Evolutionary conservation across 345 rosid species (phyloP).

Genomic region (Geranium rotundifolium): DNA sequence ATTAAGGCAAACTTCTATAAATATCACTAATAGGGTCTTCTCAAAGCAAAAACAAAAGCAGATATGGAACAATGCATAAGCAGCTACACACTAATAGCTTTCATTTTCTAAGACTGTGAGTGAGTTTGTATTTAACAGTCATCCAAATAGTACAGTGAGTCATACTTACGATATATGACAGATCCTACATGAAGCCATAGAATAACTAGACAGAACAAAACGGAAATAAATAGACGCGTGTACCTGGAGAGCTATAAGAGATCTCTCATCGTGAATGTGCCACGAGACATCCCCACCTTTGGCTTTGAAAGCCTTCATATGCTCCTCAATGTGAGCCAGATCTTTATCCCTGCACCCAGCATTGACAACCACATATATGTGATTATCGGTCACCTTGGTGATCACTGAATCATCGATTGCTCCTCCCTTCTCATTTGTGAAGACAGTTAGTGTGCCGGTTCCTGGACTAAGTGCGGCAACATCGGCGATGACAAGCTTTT

Average conservation of each 20-base stretch:
- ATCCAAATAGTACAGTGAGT: too few relatives aligned
- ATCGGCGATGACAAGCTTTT: constrained; percentile 87
- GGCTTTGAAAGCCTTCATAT: constrained; percentile 82
- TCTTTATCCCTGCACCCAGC: constrained; percentile 99
- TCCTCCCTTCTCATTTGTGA: constrained; percentile 92
- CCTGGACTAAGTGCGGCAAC: constrained; percentile 74
- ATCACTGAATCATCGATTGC: constrained; percentile 95
- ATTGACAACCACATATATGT: constrained; percentile 85
- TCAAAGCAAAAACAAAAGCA: too few relatives aligned
- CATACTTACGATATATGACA: too few relatives aligned
- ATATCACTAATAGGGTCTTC: too few relatives aligned
- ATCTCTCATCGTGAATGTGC: constrained; percentile 97
- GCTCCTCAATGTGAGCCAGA: constrained; percentile 91
- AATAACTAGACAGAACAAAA: neutral
- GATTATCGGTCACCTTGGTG: constrained; percentile 72
- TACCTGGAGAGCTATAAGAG: constrained; percentile 98
- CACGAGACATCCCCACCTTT: constrained; percentile 95
- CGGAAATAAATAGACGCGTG: neutral
- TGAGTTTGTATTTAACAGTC: too few relatives aligned
- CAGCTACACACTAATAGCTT: too few relatives aligned
- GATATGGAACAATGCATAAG: too few relatives aligned
- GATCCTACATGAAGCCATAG: too few relatives aligned
- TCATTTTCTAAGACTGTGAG: too few relatives aligned
- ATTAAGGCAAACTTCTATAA: neutral
- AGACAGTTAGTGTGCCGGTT: constrained; percentile 81